Evolutionary conservation across 208 protist species (phyloP).

Genomic region (Tetramitus jugosus): DNA sequence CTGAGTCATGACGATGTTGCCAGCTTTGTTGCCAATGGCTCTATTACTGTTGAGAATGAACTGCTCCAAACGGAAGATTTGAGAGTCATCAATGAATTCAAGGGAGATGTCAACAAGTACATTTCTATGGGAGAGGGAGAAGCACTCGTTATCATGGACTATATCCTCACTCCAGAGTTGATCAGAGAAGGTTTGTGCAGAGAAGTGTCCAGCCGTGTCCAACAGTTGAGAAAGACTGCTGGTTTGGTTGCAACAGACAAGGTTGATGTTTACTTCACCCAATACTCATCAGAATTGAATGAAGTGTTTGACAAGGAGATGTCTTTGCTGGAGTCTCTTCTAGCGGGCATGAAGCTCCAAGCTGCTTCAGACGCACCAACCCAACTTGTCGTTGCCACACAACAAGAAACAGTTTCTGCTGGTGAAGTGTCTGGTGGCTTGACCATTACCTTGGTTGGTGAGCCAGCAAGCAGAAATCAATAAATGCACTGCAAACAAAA

Average conservation of each 20-base stretch:
- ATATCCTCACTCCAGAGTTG: slow-evolving; percentile 56
- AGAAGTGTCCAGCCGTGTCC: slow-evolving; percentile 84
- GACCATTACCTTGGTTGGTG: too few species aligned
- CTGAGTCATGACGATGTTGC: slow-evolving; percentile 10
- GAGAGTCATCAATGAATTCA: slow-evolving; percentile 67
- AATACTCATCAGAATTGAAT: too few species aligned
- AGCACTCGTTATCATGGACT: slow-evolving; percentile 76
- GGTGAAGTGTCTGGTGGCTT: too few species aligned
- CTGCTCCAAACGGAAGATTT: slow-evolving; percentile 67
- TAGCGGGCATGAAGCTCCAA: too few species aligned
- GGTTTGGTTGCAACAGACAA: slow-evolving; percentile 40
- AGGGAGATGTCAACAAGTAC: slow-evolving; percentile 65
- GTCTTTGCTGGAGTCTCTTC: too few species aligned
- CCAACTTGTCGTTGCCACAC: too few species aligned
- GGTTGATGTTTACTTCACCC: slow-evolving; percentile 15
- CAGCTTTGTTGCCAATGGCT: slow-evolving; percentile 14
- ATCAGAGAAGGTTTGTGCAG: slow-evolving; percentile 73
- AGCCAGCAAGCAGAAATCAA: too few species aligned
- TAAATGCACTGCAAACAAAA: too few species aligned
- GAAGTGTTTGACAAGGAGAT: too few species aligned
- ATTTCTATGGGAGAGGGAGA: slow-evolving; percentile 72
- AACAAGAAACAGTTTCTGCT: too few species aligned
- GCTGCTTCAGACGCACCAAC: too few species aligned
- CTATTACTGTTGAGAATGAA: slow-evolving; percentile 51
- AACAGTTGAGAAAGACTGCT: slow-evolving; percentile 92